Percentiles rank a stretch among this genome's conserved stretches.
phyloP scores from a whole-genome alignment of 2,329 filamentous ascomycete genomes.

The Elsinoe fawcettii region DNA sequence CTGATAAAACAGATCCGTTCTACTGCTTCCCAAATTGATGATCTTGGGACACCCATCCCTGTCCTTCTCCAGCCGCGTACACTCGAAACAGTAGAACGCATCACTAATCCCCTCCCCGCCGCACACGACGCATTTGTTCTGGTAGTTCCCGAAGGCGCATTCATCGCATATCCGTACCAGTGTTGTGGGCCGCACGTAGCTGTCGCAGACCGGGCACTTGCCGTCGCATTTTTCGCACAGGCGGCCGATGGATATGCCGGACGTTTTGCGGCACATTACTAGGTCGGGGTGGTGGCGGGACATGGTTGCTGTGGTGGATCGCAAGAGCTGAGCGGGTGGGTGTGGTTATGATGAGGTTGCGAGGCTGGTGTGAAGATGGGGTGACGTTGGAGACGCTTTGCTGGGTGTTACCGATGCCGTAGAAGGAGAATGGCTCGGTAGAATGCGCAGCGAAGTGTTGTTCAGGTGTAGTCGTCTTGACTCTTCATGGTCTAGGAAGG shows the following conservation, averaged over 20 bases:
- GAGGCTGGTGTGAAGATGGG: conserved; percentile 20
- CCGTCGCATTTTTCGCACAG: conserved; percentile 99
- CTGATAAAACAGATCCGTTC: conserved; percentile 81
- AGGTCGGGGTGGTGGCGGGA: conserved; percentile 58
- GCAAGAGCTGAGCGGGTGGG: background rate
- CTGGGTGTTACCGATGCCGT: no score
- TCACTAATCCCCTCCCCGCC: conserved; percentile 97
- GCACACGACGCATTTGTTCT: conserved; percentile 99
- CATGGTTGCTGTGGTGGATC: conserved; percentile 2
- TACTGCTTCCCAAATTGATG: conserved; percentile 90
- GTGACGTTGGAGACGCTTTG: background rate
- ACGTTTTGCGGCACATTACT: conserved; percentile 98
- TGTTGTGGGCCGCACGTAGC: conserved; percentile 94
- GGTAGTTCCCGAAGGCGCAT: conserved; percentile 98
- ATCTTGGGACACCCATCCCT: conserved; percentile 98
- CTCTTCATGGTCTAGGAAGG: background rate
- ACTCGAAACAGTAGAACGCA: conserved; percentile 99
- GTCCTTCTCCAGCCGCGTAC: conserved; percentile 92
- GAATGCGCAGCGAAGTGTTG: background rate
- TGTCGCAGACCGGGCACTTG: conserved; percentile 98
- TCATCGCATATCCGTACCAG: conserved; percentile 98
- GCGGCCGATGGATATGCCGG: conserved; percentile 94
- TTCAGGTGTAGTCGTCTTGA: background rate
- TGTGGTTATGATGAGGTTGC: background rate
- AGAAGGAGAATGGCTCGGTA: no score